Evolutionary conservation across 163 green algal species (phyloP).

Genomic region (Chlamydomonas reinhardtii): DNA sequence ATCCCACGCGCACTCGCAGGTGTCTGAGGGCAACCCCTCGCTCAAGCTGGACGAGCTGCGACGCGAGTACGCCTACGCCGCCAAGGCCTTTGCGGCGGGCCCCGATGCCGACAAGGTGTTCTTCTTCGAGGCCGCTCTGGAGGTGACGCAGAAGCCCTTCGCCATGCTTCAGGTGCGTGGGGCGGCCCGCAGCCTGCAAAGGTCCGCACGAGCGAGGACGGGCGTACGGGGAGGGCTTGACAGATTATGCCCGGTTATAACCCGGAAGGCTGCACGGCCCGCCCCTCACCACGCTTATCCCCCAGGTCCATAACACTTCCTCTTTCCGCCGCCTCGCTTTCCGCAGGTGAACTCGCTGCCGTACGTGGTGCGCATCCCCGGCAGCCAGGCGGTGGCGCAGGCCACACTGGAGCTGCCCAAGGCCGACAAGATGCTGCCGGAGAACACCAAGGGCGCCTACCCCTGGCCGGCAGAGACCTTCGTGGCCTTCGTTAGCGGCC

Average conservation of each 20-base stretch:
- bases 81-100: constrained; percentile 20
- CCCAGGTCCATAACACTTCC: no score
- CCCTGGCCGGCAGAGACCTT: constrained; percentile 67
- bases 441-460: constrained; percentile 25
- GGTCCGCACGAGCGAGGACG: no score
- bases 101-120: constrained; percentile 32
- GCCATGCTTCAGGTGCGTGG: constrained; percentile 13
- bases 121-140: constrained; percentile 46
- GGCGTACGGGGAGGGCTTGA: no score
- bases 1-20: background rate
- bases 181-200: no score
- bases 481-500: constrained; percentile 55
- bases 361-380: constrained; percentile 20
- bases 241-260: no score
- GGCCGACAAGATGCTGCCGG: constrained; percentile 34
- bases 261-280: no score
- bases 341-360: constrained; percentile 42
- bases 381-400: background rate
- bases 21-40: constrained; percentile 11
- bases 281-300: no score
- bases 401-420: constrained; percentile 19
- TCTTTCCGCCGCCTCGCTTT: background rate
- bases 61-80: constrained; percentile 25
- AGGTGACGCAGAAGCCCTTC: constrained; percentile 19
- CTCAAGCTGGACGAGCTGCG: constrained; percentile 28